phyloP scores from a whole-genome alignment of 495 filamentous ascomycete genomes.

The Bryoglossum gracile region DNA sequence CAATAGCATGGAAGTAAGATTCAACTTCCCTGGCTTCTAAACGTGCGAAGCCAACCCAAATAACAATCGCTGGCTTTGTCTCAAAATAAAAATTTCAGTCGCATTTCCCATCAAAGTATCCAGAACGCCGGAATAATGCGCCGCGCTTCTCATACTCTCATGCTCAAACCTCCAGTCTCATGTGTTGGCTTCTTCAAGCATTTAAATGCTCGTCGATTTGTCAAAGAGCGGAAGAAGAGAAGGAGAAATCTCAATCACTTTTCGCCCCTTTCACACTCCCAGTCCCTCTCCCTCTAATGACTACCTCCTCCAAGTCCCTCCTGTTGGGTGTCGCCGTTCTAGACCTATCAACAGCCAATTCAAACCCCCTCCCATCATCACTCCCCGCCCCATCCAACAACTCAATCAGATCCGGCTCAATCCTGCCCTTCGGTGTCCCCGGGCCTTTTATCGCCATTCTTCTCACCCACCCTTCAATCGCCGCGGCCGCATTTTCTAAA shows the following conservation, averaged over 20 bases:
- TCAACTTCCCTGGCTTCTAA: too few species aligned
- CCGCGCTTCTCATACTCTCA: too few species aligned
- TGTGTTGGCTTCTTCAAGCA: not conserved
- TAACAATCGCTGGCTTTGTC: too few species aligned
- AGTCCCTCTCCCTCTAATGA: slow-evolving; percentile 7
- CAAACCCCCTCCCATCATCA: slow-evolving; percentile 38
- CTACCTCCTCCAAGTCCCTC: slow-evolving; percentile 17
- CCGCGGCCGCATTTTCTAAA: slow-evolving; percentile 76
- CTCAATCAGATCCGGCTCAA: slow-evolving; percentile 74
- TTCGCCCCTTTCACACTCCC: slow-evolving; percentile 18
- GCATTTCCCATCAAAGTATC: too few species aligned
- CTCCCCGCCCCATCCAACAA: slow-evolving; percentile 55
- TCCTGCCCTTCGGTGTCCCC: slow-evolving; percentile 38
- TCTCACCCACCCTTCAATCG: slow-evolving; percentile 82
- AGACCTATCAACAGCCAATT: slow-evolving; percentile 10
- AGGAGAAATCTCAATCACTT: slow-evolving; percentile 25
- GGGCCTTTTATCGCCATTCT: slow-evolving; percentile 60
- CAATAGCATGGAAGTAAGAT: too few species aligned
- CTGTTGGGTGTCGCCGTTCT: slow-evolving; percentile 8
- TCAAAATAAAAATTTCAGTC: too few species aligned
- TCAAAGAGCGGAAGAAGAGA: too few species aligned
- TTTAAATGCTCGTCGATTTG: not conserved
- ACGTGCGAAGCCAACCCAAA: too few species aligned
- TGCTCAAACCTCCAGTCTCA: slow-evolving; percentile 4
- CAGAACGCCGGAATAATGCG: too few species aligned